Evolutionary conservation across 2,329 filamentous ascomycete species (phyloP).

Genomic region (Diaporthe amygdali): DNA sequence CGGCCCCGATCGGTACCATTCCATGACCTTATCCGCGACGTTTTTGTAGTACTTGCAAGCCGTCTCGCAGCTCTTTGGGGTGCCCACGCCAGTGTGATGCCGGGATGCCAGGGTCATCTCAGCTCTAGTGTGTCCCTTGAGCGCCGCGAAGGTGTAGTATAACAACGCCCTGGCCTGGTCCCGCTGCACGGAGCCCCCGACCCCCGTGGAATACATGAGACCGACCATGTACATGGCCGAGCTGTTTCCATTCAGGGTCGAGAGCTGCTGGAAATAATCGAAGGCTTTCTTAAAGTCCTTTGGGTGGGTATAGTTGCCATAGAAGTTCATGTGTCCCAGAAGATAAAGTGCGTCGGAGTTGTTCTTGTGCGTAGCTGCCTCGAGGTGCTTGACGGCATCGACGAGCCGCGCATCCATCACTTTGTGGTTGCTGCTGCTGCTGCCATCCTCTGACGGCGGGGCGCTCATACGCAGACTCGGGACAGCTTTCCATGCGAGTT

Average conservation of each 20-base stretch:
- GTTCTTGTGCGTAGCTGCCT: conserved; percentile 57
- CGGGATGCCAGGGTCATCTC: conserved; percentile 94
- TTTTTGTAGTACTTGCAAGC: conserved; percentile 89
- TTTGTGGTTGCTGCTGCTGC: conserved; percentile 33
- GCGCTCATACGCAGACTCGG: conserved; percentile 55
- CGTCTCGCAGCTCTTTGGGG: conserved; percentile 82
- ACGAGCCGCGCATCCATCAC: conserved; percentile 49
- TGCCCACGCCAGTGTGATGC: conserved; percentile 83
- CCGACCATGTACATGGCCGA: conserved; percentile 96
- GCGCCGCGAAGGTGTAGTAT: conserved; percentile 93
- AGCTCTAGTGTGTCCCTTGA: conserved; percentile 80
- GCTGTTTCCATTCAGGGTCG: conserved; percentile 79
- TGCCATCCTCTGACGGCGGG: conserved; percentile 42
- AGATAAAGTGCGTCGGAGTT: conserved; percentile 87
- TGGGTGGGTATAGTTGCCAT: conserved; percentile 90
- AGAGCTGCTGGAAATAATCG: conserved; percentile 79
- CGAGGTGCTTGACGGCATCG: conserved; percentile 57
- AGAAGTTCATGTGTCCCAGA: conserved; percentile 94
- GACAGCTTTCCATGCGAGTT: conserved; percentile 52
- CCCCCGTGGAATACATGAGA: conserved; percentile 92
- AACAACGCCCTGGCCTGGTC: conserved; percentile 92
- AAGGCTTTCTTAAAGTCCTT: conserved; percentile 82
- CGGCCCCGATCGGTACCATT: conserved; percentile 86
- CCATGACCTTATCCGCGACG: conserved; percentile 91
- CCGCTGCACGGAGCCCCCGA: conserved; percentile 78